Evolutionary conservation across 208 protist species (phyloP), one percentile per base, ranked within the genome.

Genomic region (Angomonas deanei): DNA sequence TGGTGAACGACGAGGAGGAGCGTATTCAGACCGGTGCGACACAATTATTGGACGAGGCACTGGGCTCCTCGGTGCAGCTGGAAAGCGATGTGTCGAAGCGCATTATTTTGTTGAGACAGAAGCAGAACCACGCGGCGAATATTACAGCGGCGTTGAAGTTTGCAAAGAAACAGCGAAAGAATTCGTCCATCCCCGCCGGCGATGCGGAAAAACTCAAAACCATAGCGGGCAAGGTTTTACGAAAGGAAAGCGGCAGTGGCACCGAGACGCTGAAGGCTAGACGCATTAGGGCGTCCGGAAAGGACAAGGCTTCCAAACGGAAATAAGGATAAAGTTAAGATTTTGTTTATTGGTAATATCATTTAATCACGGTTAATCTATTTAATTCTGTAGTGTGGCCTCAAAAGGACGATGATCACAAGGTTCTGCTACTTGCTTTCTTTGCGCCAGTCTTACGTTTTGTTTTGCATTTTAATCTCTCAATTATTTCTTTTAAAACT

Each of bases 31-130:
- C 61, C 0, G 54, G 32, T 2, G 32, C 72, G 11, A 70, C 67
- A 33, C 58, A 64, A 13, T 68, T 84, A 23, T 57, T 78, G 15
- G 74, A 78, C 21, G 63, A 68, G 5, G 24, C 68, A 23, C 36
- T 42, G 13, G 39, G 53, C 15, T 78, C 67, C 19, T 38, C 84
- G 1, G 82, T 93, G 10, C 70, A 84, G 13, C 50, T 93, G n/a
- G 83, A 91, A 67, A 80, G 87, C 24, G 65, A 53, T 28, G 84
- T 93, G 0, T 87, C 84, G 26, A 79, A 74, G 49, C 78, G 80
- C 28, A 91, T 93, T 61, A 57, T 91, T 11, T 61, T 91, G 4
- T 69, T 89, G 3, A 74, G 87, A 13, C 87, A 91, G 59, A 73
- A 73, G 47, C 74, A 79, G 42, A 86, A 88, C 53, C 78, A 75